Conservation (phyloP, 345 rosid genomes). For the Citrus medica region DNA sequence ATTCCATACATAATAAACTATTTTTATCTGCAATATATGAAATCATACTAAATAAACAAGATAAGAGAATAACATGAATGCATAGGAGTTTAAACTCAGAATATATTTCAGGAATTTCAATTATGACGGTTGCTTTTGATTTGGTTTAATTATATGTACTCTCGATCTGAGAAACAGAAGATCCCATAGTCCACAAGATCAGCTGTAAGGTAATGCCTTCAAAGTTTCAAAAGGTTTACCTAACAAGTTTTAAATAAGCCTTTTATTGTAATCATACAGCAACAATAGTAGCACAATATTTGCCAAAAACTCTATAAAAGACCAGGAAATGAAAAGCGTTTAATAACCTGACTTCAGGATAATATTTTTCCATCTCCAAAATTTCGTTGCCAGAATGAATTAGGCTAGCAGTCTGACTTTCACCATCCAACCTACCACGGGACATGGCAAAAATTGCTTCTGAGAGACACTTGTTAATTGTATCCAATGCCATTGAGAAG, state of each 20-base stretch:
- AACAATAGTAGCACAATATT: not conserved
- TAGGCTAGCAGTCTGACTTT: constrained; percentile 83
- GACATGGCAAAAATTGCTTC: constrained; percentile 81
- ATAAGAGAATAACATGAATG: not conserved
- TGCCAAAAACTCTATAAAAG: constrained; percentile 9
- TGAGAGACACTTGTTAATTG: constrained; percentile 86
- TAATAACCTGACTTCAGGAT: constrained; percentile 77
- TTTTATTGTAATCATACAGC: not conserved
- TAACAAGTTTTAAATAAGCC: not conserved
- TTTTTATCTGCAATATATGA: not conserved
- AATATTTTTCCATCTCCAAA: constrained; percentile 76
- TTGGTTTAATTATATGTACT: not conserved
- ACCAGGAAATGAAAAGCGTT: not conserved
- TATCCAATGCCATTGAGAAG: constrained; percentile 83
- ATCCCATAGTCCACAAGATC: not conserved
- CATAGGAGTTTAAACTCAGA: not conserved
- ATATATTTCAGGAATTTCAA: not conserved
- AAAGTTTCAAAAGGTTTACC: not conserved
- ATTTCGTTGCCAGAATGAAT: constrained; percentile 87
- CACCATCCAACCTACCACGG: constrained; percentile 91
- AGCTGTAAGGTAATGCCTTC: not conserved
- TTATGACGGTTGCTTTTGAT: not conserved
- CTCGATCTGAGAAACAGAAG: not conserved
- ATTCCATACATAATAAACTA: not conserved
- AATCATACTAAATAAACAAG: not conserved